Evolutionary conservation across 202 grass and related monocot genomes (phyloP), one percentile per base, ranked within the genome.

Genomic region (Musa balbisiana): DNA sequence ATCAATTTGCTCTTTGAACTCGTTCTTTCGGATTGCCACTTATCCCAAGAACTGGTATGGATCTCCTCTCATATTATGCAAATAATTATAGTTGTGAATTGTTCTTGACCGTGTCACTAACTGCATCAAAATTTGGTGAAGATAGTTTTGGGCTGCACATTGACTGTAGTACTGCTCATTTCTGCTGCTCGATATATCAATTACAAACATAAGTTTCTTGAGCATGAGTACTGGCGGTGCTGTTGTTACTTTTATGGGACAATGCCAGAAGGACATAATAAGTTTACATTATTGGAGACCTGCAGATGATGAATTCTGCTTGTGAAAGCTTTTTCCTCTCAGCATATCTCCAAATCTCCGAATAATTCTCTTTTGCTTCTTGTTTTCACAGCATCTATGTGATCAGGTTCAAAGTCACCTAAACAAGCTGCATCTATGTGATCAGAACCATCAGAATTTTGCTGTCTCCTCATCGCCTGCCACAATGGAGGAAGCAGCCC

Each of bases 281-380:
- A 20, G 17, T 27, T 67, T 33, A 67, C 16, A 15, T 65, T 67
- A 67, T 15, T 29, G 65, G 43, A 49, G 14, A 33, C n/a, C 14
- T 15, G 17, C 11, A 4, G 15, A 67, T 8, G n/a, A 64, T 26
- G 55, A 64, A 49, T 70, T 87, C 82, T 17, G 73, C 71, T 53
- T 87, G 58, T 33, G 68, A 14, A 68, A 60, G 69, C 75, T 65
- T 75, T 82, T 92, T 89, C 85, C 89, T 72, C 83, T 86, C 73
- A 93, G 84, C n/a, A 91, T 76, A 52, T 86, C 90, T 2, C 87
- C 87, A 17, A 98, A 89, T 85, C 87, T 98, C 21, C 83, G 80
- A 29, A 88, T 69, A 60, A 98, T 88, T 65, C 80, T 73, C 71
- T 88, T 93, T 87, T 85, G 87, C 82, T 87, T 94, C 53, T 80